Evolutionary conservation across 2,329 filamentous ascomycete species (phyloP).

Genomic region (Colletotrichum plurivorum): DNA sequence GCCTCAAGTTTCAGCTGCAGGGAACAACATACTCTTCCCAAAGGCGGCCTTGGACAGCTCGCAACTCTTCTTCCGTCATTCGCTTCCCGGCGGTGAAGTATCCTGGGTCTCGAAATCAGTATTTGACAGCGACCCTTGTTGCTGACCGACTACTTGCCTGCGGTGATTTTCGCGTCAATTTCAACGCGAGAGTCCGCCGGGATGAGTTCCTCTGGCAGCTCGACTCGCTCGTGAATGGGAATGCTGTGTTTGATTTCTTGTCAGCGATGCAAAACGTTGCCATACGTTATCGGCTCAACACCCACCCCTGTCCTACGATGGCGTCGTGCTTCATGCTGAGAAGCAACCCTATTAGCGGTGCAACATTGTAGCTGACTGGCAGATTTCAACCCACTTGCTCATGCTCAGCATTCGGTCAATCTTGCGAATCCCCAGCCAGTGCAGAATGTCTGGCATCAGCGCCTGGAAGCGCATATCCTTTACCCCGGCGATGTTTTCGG

Average conservation of each 20-base stretch:
- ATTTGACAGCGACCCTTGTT: background rate
- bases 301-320: constrained; percentile 84
- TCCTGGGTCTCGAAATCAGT: constrained; percentile 55
- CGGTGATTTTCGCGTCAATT: constrained; percentile 98
- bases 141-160: constrained; percentile 71
- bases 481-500: constrained; percentile 98
- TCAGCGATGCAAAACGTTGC: constrained; percentile 34
- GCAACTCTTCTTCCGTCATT: constrained; percentile 88
- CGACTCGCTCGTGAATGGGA: constrained; percentile 89
- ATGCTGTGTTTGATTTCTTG: constrained; percentile 63
- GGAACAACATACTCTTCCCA: constrained; percentile 80
- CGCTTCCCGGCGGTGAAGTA: constrained; percentile 91
- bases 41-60: constrained; percentile 87
- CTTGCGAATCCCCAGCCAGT: constrained; percentile 98
- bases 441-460: constrained; percentile 96
- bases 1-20: background rate
- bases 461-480: constrained; percentile 99
- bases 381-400: constrained; percentile 80
- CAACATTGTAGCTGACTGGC: background rate
- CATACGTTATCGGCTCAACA: constrained; percentile 22
- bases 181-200: constrained; percentile 96
- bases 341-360: constrained; percentile 11
- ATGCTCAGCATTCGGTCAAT: constrained; percentile 99
- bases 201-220: constrained; percentile 94
- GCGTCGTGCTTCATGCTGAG: constrained; percentile 90